A percentile compares a stretch with the other conserved stretches of the same genome.
These are phyloP conservation scores for Xylaria sp. DNA, from an alignment of 2,329 filamentous ascomycete genomes.

Conservation along the genomic window DNA sequence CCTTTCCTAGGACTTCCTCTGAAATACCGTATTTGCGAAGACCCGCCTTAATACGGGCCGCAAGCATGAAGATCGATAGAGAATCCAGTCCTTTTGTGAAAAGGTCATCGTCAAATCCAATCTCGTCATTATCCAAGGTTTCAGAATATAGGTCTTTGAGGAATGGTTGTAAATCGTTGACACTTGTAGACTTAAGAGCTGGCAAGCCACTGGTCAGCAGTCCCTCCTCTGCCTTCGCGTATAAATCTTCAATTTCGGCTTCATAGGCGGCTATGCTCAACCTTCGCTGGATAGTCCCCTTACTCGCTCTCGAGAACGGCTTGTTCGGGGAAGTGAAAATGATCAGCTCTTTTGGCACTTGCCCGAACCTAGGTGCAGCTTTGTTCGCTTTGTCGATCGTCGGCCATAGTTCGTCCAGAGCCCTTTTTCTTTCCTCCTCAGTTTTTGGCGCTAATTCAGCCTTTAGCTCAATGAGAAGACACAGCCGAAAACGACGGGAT, in stretches of 20 bases:
- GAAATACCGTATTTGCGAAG: slow-evolving; percentile 35
- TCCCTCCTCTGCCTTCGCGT: slow-evolving; percentile 41
- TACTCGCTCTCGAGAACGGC: slow-evolving; percentile 42
- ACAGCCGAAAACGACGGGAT: slow-evolving; percentile 43
- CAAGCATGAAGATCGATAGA: slow-evolving; percentile 39
- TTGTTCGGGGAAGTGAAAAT: slow-evolving; percentile 38
- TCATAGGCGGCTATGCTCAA: slow-evolving; percentile 41
- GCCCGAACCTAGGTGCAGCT: slow-evolving; percentile 41
- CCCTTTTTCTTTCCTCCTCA: slow-evolving; percentile 24
- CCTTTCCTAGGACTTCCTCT: slow-evolving; percentile 28
- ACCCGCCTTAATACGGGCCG: slow-evolving; percentile 42
- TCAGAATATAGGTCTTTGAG: slow-evolving; percentile 39
- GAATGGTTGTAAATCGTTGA: slow-evolving; percentile 35
- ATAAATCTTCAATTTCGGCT: slow-evolving; percentile 43
- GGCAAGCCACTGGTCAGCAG: slow-evolving; percentile 35
- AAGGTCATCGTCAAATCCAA: slow-evolving; percentile 40
- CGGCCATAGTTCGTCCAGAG: slow-evolving; percentile 41
- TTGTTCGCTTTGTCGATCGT: slow-evolving; percentile 42
- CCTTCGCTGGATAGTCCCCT: slow-evolving; percentile 44
- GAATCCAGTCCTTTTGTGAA: slow-evolving; percentile 43
- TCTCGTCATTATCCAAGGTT: slow-evolving; percentile 35
- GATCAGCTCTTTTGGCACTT: slow-evolving; percentile 41
- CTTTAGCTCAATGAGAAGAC: slow-evolving; percentile 43
- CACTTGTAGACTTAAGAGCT: slow-evolving; percentile 32
- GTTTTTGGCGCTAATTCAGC: slow-evolving; percentile 25